A percentile compares a stretch with the other conserved stretches of the same genome.
phyloP scores from a whole-genome alignment of 2,329 filamentous ascomycete species.

The Neofusicoccum ribis region DNA sequence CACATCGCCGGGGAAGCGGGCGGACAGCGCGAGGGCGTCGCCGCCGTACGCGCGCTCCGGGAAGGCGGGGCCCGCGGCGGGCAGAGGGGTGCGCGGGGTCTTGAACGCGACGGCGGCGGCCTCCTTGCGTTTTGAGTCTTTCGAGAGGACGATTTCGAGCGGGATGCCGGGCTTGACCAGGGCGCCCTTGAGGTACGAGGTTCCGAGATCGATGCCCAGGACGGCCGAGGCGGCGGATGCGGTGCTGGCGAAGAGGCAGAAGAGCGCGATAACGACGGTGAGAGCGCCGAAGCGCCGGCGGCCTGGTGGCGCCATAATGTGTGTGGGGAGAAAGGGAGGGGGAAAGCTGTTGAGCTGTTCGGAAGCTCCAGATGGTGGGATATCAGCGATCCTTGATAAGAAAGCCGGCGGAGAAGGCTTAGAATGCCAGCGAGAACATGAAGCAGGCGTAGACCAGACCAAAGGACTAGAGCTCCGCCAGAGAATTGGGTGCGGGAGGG shows the following conservation, averaged over 20 bases:
- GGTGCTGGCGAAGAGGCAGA: conserved; percentile 56
- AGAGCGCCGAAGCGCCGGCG: conserved; percentile 44
- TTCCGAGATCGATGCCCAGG: conserved; percentile 89
- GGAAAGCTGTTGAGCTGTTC: conserved; percentile 15
- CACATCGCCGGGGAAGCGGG: conserved; percentile 87
- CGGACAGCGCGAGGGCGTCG: conserved; percentile 83
- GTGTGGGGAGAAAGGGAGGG: conserved; percentile 25
- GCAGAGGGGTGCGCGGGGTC: conserved; percentile 49
- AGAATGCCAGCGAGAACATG: neutral
- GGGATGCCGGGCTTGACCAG: conserved; percentile 96
- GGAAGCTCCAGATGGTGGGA: neutral
- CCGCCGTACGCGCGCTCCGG: conserved; percentile 91
- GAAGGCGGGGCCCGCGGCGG: conserved; percentile 67
- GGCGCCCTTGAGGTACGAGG: conserved; percentile 93
- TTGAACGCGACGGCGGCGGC: conserved; percentile 91
- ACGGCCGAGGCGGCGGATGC: conserved; percentile 72
- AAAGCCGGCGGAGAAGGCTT: neutral
- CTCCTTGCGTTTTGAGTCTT: conserved; percentile 97
- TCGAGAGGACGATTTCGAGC: conserved; percentile 95
- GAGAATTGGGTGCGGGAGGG: neutral
- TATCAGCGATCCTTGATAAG: neutral
- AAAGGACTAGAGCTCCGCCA: neutral
- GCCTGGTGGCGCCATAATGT: conserved; percentile 50
- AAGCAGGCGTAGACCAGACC: neutral
- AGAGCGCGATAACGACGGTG: conserved; percentile 52